Conservation (phyloP, 2,329 filamentous ascomycete genomes). For the Truncatella angustata region DNA sequence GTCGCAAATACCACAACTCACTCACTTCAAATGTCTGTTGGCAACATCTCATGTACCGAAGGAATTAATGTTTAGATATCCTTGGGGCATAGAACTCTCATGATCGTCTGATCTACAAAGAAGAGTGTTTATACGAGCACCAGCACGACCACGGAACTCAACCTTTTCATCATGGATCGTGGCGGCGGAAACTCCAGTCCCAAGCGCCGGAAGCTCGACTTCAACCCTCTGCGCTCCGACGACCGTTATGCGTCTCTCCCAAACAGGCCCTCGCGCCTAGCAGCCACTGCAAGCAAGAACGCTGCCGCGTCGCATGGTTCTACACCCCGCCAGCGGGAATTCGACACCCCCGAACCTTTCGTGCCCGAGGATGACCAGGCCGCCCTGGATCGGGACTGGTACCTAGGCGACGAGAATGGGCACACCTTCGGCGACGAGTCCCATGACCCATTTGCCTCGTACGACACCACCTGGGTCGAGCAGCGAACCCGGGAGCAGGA, state of each 20-base stretch:
- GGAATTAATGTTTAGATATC: too few species aligned
- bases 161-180: constrained; percentile 25
- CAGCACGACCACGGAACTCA: not conserved
- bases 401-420: constrained; percentile 78
- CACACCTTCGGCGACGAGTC: constrained; percentile 86
- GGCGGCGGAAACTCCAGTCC: constrained; percentile 43
- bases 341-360: constrained; percentile 61
- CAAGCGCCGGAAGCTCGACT: constrained; percentile 66
- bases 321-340: constrained; percentile 52
- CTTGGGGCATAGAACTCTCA: too few species aligned
- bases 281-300: too few species aligned
- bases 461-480: constrained; percentile 69
- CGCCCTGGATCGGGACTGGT: constrained; percentile 89
- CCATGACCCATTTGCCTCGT: constrained; percentile 87
- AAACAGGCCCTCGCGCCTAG: constrained; percentile 34
- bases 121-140: too few species aligned
- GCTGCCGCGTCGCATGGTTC: constrained; percentile 15
- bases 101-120: too few species aligned
- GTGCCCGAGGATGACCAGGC: constrained; percentile 67
- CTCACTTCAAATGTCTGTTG: too few species aligned
- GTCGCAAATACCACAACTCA: too few species aligned
- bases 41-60: too few species aligned
- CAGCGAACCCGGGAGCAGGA: constrained; percentile 70
- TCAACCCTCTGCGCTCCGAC: constrained; percentile 49
- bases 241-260: constrained; percentile 57